Evolutionary conservation across 352 stramenopile genomes (phyloP), one percentile per base, ranked within the genome.

Genomic region (Phytopythium delawarense): DNA sequence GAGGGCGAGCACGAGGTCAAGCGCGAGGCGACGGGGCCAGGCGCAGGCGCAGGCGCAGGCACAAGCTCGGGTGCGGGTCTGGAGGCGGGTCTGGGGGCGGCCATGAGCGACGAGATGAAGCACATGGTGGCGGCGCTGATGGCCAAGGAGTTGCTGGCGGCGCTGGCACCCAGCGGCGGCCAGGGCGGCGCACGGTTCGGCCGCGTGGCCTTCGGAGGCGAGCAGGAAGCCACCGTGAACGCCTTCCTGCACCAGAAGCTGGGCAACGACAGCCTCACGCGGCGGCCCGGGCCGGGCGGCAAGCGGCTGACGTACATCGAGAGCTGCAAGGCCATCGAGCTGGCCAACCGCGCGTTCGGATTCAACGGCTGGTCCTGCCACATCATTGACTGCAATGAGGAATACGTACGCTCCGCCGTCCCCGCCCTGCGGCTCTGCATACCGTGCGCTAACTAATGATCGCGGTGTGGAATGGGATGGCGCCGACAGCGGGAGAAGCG

Each of bases 341-440:
- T 96, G 49, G 87, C 87, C 32, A 96, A 96, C 69, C 78, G 85
- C 55, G 84, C 85, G n/a, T 96, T 96, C 46, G 87, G 87, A 15
- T 96, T 96, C 64, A 96, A 94, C 59, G 87, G 87, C 57, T 96
- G 87, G 87, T 90, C 79, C 12, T 96, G 87, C 50, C 81, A 69
- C 49, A 88, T 96, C 55, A 54, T 94, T 54, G 83, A 92, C 65
- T 93, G 81, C 80, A 89, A 92, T 55, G 83, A 94, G 58, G 84
- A 94, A 87, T 91, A 80, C 68, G 85, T 94, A 78, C 51, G 35
- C 35, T 16, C 35, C 35, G 35, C 8, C 9, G 81, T 81, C 15
- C 12, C 42, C 4, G 18, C 39, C 16, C 15, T 11, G 15, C 49
- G 7, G 18, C 2, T 11, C 20, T 46, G 7, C 23, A 20, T 20